phyloP scores from a whole-genome alignment of 23 red algal genomes.

The Gracilariopsis chorda region DNA sequence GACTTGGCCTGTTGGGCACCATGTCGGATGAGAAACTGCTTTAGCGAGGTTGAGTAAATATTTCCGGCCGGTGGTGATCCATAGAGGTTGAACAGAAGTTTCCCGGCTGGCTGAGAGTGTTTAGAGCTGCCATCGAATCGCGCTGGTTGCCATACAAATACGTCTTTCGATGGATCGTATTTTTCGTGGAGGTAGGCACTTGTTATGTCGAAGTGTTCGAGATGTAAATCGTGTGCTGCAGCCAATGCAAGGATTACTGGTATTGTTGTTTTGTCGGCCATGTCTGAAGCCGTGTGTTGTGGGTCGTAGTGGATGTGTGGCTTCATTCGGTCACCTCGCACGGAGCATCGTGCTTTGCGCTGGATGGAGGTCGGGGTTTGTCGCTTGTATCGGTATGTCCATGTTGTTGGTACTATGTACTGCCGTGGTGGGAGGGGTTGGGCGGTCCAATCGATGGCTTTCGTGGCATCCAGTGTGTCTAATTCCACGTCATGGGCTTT shows the following conservation, averaged over 20 bases:
- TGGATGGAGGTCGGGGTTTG: neutral
- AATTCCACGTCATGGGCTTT: constrained; percentile 6
- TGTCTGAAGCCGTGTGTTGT: neutral
- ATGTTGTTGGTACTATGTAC: neutral
- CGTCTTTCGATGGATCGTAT: neutral
- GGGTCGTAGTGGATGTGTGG: constrained; percentile 37
- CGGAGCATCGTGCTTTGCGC: neutral
- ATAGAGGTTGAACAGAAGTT: neutral
- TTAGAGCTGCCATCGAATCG: constrained; percentile 10
- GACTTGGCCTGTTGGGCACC: neutral
- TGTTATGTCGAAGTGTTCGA: constrained; percentile 42
- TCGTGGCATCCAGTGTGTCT: constrained; percentile 11
- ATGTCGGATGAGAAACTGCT: neutral
- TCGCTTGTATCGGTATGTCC: constrained; percentile 28
- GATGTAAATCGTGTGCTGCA: neutral
- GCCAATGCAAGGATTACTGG: neutral
- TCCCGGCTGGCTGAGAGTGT: neutral
- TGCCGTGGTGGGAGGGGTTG: neutral
- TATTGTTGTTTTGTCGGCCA: constrained; percentile 11
- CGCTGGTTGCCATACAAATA: neutral
- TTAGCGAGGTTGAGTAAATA: neutral
- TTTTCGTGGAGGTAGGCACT: constrained; percentile 20
- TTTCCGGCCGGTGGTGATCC: neutral
- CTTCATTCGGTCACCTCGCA: constrained; percentile 17
- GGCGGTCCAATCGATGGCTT: neutral